A percentile compares a stretch with the other conserved stretches of the same genome.
Evolutionary conservation across 2,329 filamentous ascomycete genomes (phyloP).

Genomic region (Akanthomyces muscarius): DNA sequence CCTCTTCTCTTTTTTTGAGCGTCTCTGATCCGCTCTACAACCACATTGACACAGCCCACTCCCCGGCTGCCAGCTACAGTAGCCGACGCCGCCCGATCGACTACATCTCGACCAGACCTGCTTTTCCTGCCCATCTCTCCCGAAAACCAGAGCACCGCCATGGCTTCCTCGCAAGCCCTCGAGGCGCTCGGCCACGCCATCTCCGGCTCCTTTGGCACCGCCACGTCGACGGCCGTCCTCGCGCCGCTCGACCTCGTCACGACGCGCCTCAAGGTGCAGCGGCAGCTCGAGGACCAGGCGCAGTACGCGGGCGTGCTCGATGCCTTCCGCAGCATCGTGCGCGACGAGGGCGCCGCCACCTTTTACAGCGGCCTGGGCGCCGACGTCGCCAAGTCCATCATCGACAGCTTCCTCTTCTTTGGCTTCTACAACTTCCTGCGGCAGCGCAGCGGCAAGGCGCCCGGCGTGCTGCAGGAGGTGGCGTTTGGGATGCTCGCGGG

Average conservation of each 20-base stretch:
- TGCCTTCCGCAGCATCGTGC: constrained; percentile 67
- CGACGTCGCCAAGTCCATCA: constrained; percentile 63
- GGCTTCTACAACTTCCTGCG: constrained; percentile 64
- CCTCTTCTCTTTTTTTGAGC: no score
- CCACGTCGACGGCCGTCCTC: constrained; percentile 71
- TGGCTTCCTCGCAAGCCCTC: constrained; percentile 42
- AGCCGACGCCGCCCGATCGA: no score
- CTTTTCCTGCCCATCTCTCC: neutral
- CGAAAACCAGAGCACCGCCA: constrained; percentile 6
- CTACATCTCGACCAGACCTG: neutral
- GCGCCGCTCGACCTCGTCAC: constrained; percentile 82
- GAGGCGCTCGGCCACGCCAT: constrained; percentile 78
- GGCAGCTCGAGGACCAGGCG: constrained; percentile 43
- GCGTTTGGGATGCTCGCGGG: constrained; percentile 70
- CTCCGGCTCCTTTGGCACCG: constrained; percentile 73
- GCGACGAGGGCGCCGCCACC: constrained; percentile 66
- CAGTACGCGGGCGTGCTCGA: constrained; percentile 65
- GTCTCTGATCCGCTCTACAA: no score
- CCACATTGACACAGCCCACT: no score
- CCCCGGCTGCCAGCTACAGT: no score
- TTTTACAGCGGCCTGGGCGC: constrained; percentile 65
- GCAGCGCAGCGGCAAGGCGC: constrained; percentile 33
- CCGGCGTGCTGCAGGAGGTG: constrained; percentile 69
- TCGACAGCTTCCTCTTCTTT: constrained; percentile 84
- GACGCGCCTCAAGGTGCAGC: constrained; percentile 77